Base-by-base conservation (phyloP, 805 yeast species). In the Alloascoidea hylecoeti region DNA sequence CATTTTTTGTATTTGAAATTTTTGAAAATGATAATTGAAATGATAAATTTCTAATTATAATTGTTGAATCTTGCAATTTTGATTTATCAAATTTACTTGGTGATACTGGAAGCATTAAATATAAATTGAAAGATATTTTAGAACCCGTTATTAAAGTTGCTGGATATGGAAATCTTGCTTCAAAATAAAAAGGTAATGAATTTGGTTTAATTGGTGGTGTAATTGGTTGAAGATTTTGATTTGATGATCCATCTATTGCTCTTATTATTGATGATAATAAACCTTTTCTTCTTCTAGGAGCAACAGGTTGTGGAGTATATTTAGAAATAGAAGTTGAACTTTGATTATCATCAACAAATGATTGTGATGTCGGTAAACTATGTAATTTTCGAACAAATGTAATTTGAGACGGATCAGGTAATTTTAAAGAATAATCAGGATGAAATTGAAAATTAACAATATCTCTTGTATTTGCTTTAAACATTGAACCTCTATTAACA, bases 401-500 rank as follows among this genome's bases (percentile, higher is more conserved):
- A n/a, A 23, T 23, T 9, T 23, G 9, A n/a, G 13, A 9, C n/a
- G 30, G 30, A n/a, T 23, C 30, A n/a, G n/a, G 13, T n/a, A 23
- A n/a, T 9, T 9, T 9, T 9, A n/a, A n/a, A n/a, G n/a, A n/a
- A 23, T 23, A 9, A 9, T n/a, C n/a, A n/a, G 30, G 30, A n/a
- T 9, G n/a, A n/a, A 23, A 23, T 9, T 9, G 9, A n/a, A 23
- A 23, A n/a, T 23, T 23, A n/a, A n/a, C n/a, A 23, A 23, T 23
- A n/a, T n/a, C 30, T 23, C 30, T 23, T 23, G 30, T 9, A 23
- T 23, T 23, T 23, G 30, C 30, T n/a, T 23, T 23, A n/a, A 23
- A 23, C 9, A 23, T 9, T 9, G 30, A 9, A 9, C 30, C 30
- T 23, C 30, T 23, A n/a, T 23, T n/a, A 9, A 23, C 30, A 9